Evolutionary conservation across 371 early-diverging fungal genomes (phyloP).

Genomic region (Entomophthora muscae): DNA sequence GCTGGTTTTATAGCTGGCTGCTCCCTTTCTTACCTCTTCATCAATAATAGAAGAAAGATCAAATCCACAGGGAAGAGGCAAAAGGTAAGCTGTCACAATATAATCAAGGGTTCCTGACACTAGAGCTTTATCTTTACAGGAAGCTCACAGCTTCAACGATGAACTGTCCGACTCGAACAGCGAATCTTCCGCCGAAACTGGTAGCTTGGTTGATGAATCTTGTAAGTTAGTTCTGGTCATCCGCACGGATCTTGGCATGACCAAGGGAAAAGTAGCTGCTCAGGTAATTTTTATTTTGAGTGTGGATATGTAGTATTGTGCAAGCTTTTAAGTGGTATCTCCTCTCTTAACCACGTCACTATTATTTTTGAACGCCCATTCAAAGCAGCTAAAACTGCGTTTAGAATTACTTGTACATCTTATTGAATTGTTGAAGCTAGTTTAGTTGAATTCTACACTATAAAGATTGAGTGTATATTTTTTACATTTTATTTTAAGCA

Average conservation of each 20-base stretch:
- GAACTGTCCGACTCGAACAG: background rate
- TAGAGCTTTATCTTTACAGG: background rate
- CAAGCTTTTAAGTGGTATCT: too few species aligned
- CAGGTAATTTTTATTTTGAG: slow-evolving; percentile 34
- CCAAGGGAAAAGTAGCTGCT: slow-evolving; percentile 90
- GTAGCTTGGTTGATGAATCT: background rate
- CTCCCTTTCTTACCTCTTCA: background rate
- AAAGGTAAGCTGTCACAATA: background rate
- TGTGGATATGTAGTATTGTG: too few species aligned
- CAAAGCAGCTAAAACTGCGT: too few species aligned
- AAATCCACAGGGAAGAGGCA: background rate
- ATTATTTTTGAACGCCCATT: too few species aligned
- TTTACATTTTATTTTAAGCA: too few species aligned
- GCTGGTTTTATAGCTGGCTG: background rate
- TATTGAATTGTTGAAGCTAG: too few species aligned
- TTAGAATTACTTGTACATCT: too few species aligned
- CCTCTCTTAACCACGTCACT: too few species aligned
- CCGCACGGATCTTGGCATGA: slow-evolving; percentile 84
- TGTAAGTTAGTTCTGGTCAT: slow-evolving; percentile 43
- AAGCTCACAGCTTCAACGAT: background rate
- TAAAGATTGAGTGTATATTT: too few species aligned
- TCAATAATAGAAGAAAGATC: background rate
- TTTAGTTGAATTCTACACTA: too few species aligned
- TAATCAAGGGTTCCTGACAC: background rate
- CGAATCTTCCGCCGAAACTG: background rate